Percentiles rank a stretch among this genome's conserved stretches.
These are phyloP conservation scores for Cenococcum geophilum DNA, from an alignment of 495 filamentous ascomycete genomes.

Conservation along the genomic window DNA sequence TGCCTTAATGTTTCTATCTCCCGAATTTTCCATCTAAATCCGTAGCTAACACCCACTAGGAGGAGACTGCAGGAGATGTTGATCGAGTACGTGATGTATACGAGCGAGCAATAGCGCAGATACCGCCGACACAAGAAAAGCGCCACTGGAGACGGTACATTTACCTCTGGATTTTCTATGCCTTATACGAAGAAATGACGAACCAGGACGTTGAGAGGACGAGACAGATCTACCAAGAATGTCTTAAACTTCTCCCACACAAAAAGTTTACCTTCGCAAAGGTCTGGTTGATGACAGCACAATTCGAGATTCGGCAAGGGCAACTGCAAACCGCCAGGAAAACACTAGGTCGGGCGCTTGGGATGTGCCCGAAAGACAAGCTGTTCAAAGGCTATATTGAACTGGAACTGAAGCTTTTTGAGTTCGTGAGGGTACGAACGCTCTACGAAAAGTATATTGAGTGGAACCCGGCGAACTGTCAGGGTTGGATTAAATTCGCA, in stretches of 20 bases:
- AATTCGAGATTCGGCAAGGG: constrained; percentile 86
- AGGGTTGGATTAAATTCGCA: constrained; percentile 92
- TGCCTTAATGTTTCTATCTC: too few relatives aligned
- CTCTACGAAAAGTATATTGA: constrained; percentile 90
- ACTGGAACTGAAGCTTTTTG: constrained; percentile 83
- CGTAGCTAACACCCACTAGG: constrained; percentile 30
- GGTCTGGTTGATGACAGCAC: constrained; percentile 86
- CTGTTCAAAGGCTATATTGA: constrained; percentile 91
- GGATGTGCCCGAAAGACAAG: constrained; percentile 92
- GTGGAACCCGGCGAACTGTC: constrained; percentile 80
- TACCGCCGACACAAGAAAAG: constrained; percentile 94
- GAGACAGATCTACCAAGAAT: constrained; percentile 84
- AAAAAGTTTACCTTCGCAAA: constrained; percentile 98
- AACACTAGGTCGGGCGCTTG: constrained; percentile 80
- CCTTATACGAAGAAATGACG: constrained; percentile 86
- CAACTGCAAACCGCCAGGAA: constrained; percentile 76
- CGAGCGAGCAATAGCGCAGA: constrained; percentile 91
- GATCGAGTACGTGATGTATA: constrained; percentile 87
- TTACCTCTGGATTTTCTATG: constrained; percentile 97
- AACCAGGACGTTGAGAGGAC: constrained; percentile 73
- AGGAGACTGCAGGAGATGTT: constrained; percentile 72
- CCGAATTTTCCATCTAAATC: too few relatives aligned
- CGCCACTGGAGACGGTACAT: constrained; percentile 96
- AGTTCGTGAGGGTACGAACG: constrained; percentile 82
- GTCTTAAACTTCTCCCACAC: constrained; percentile 81